Conservation (phyloP, 2,329 filamentous ascomycete genomes). For the Venturia effusa region DNA sequence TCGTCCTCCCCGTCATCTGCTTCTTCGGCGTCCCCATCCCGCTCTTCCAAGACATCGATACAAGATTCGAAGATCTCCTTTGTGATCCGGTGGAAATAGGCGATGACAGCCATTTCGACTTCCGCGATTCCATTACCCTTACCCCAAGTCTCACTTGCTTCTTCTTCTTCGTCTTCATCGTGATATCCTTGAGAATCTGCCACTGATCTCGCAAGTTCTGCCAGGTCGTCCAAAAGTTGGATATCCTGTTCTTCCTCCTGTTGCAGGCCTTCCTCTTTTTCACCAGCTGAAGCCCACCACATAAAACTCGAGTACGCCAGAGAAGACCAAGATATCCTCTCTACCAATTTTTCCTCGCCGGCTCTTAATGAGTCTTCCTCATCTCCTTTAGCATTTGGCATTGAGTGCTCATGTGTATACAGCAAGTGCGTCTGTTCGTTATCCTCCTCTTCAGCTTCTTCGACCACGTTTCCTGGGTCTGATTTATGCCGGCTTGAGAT, state of each 20-base stretch:
- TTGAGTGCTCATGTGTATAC: conserved; percentile 12
- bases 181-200: conserved; percentile 41
- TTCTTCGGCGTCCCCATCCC: conserved; percentile 26
- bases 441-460: conserved; percentile 12
- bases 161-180: conserved; percentile 33
- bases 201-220: conserved; percentile 18
- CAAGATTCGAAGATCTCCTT: conserved; percentile 52
- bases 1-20: conserved; percentile 26
- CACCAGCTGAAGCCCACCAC: conserved; percentile 82
- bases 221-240: conserved; percentile 32
- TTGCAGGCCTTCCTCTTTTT: conserved; percentile 47
- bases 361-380: conserved; percentile 14
- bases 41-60: conserved; percentile 46
- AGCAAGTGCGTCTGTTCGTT: conserved; percentile 16
- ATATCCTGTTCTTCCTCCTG: conserved; percentile 43
- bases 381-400: conserved; percentile 17
- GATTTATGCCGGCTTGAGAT: conserved; percentile 10
- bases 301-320: conserved; percentile 75
- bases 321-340: conserved; percentile 53
- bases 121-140: conserved; percentile 25
- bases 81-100: conserved; percentile 72
- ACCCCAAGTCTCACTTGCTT: neutral
- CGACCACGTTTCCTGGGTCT: conserved; percentile 10
- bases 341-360: conserved; percentile 34
- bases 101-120: conserved; percentile 61